Evolutionary conservation across 2,329 filamentous ascomycete genomes (phyloP).

Genomic region (Gliomastix tumulicola): DNA sequence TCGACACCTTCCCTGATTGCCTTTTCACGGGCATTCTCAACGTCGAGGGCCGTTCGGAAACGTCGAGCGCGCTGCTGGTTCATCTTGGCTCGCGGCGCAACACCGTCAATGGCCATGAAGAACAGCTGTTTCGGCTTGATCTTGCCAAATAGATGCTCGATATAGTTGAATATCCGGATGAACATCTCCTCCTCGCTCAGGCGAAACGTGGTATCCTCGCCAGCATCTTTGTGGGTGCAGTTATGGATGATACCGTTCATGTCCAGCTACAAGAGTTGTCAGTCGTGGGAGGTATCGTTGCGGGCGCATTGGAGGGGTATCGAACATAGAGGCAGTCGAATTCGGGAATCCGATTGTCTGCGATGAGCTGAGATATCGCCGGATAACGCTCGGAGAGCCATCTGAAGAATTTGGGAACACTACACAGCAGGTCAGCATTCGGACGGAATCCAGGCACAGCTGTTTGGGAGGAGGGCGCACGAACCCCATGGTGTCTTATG

Average conservation of each 20-base stretch:
- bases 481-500: constrained; percentile 6
- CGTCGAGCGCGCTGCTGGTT: constrained; percentile 95
- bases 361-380: constrained; percentile 95
- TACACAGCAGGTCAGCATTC: constrained; percentile 16
- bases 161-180: constrained; percentile 99
- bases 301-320: constrained; percentile 9
- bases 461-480: neutral
- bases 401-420: constrained; percentile 87
- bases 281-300: constrained; percentile 23
- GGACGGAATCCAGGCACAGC: too few relatives aligned
- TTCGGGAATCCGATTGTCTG: constrained; percentile 97
- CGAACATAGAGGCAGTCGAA: constrained; percentile 91
- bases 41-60: constrained; percentile 90
- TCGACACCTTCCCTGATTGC: constrained; percentile 83
- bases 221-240: constrained; percentile 92
- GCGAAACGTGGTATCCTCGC: constrained; percentile 80
- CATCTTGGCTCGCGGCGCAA: constrained; percentile 98
- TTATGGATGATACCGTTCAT: constrained; percentile 99
- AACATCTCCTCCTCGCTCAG: constrained; percentile 99
- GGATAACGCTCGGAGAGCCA: constrained; percentile 99
- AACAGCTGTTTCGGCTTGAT: constrained; percentile 98
- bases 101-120: constrained; percentile 99
- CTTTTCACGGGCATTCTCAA: constrained; percentile 84
- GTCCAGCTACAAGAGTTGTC: constrained; percentile 51
- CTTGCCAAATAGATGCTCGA: constrained; percentile 96